Conservation (phyloP, 306 rosid species). For the Phaseolus lunatus region DNA sequence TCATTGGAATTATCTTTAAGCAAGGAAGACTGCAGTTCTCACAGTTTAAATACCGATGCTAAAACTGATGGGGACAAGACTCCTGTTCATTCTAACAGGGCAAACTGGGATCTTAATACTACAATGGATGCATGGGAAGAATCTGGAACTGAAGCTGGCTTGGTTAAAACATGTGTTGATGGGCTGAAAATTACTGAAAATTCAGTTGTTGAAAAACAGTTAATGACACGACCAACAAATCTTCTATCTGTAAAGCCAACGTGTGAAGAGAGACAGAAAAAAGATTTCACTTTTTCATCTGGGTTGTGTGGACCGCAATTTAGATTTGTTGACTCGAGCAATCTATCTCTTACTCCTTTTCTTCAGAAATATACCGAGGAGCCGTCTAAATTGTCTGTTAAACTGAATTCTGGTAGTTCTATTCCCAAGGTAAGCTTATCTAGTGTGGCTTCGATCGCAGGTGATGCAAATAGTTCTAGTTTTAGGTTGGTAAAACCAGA, state of each 20-base stretch:
- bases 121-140: constrained; percentile 96
- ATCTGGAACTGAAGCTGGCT: constrained; percentile 52
- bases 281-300: constrained; percentile 39
- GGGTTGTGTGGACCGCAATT: constrained; percentile 40
- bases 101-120: constrained; percentile 96
- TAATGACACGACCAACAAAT: constrained; percentile 31
- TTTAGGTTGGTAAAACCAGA: constrained; percentile 70
- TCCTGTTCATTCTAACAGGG: constrained; percentile 63
- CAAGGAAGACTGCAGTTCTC: constrained; percentile 53
- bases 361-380: constrained; percentile 39
- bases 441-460: constrained; percentile 37
- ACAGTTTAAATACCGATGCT: constrained; percentile 43
- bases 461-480: constrained; percentile 50
- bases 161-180: constrained; percentile 48
- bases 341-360: constrained; percentile 39
- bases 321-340: constrained; percentile 18
- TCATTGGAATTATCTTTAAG: constrained; percentile 74
- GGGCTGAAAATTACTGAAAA: constrained; percentile 42
- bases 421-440: constrained; percentile 42
- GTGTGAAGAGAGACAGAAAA: constrained; percentile 34
- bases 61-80: constrained; percentile 42
- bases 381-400: constrained; percentile 54
- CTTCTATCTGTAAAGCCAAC: constrained; percentile 42
- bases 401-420: constrained; percentile 47
- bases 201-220: constrained; percentile 45